A percentile compares a stretch with the other conserved stretches of the same genome.
These are phyloP conservation scores for Takakia lepidozioides DNA, from an alignment of 225 moss, liverwort and hornwort species.

Conservation along the genomic window DNA sequence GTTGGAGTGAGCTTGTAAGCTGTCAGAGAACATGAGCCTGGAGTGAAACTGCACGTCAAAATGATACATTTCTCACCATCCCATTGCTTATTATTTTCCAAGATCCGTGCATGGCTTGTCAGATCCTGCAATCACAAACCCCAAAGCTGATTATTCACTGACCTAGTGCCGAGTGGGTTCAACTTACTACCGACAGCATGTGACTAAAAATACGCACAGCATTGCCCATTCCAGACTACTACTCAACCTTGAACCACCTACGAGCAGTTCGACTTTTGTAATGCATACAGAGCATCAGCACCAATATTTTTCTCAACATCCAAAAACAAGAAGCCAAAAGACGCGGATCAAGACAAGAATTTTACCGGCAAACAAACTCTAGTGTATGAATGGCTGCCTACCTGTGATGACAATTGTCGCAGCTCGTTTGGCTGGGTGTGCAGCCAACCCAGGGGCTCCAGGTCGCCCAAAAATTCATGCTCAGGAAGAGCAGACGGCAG, in stretches of 20 bases:
- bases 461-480: constrained; percentile 88
- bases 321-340: too few species aligned
- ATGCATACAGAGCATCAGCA: too few species aligned
- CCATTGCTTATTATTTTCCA: constrained; percentile 99
- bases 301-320: too few species aligned
- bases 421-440: constrained; percentile 99
- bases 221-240: too few species aligned
- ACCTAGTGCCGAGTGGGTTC: too few species aligned
- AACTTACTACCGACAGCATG: too few species aligned
- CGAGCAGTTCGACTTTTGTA: too few species aligned
- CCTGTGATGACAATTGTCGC: constrained; percentile 84
- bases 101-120: constrained; percentile 87
- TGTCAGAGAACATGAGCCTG: constrained; percentile 98
- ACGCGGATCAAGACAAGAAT: too few species aligned
- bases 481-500: constrained; percentile 91
- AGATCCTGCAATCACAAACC: constrained; percentile 41
- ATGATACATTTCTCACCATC: constrained; percentile 99
- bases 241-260: too few species aligned
- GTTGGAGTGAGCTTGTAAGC: constrained; percentile 99
- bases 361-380: too few species aligned
- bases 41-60: constrained; percentile 97
- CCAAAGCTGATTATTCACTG: too few species aligned
- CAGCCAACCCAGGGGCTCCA: constrained; percentile 98
- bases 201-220: too few species aligned
- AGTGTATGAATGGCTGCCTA: not conserved